These are phyloP conservation scores for Chamaenerion angustifolium DNA, from an alignment of 345 rosid species.

Conservation along the genomic window DNA sequence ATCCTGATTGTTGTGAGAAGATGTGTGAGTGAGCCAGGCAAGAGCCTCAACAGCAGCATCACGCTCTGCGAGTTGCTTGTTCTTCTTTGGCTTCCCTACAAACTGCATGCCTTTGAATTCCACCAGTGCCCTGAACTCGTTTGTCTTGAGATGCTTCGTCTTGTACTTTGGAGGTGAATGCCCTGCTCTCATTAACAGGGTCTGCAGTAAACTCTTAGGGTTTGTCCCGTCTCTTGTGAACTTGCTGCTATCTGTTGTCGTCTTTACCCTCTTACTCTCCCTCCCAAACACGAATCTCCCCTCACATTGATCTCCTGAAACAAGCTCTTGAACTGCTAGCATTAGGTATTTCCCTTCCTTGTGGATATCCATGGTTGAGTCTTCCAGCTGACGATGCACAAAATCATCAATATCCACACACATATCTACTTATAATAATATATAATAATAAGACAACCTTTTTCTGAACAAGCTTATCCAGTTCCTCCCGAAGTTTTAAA, in stretches of 20 bases:
- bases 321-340: conserved; percentile 87
- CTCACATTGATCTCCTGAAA: conserved; percentile 87
- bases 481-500: conserved; percentile 72
- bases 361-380: conserved; percentile 59
- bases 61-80: conserved; percentile 89
- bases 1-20: conserved; percentile 21
- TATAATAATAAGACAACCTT: conserved; percentile 36
- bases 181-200: conserved; percentile 88
- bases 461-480: conserved; percentile 51
- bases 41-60: conserved; percentile 93
- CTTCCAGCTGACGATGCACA: conserved; percentile 39
- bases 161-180: conserved; percentile 97
- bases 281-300: conserved; percentile 97
- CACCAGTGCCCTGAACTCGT: conserved; percentile 83
- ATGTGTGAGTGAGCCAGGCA: conserved; percentile 89
- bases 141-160: conserved; percentile 82
- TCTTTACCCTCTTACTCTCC: conserved; percentile 44
- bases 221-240: conserved; percentile 76
- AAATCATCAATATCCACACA: too few relatives aligned
- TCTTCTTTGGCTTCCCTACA: conserved; percentile 83
- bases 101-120: conserved; percentile 99
- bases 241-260: conserved; percentile 30
- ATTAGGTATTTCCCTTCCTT: conserved; percentile 85
- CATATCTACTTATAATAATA: too few relatives aligned
- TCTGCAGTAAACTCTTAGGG: conserved; percentile 88